Evolutionary conservation across 805 yeast genomes (phyloP).

Genomic region (Wickerhamiella shivajii): DNA sequence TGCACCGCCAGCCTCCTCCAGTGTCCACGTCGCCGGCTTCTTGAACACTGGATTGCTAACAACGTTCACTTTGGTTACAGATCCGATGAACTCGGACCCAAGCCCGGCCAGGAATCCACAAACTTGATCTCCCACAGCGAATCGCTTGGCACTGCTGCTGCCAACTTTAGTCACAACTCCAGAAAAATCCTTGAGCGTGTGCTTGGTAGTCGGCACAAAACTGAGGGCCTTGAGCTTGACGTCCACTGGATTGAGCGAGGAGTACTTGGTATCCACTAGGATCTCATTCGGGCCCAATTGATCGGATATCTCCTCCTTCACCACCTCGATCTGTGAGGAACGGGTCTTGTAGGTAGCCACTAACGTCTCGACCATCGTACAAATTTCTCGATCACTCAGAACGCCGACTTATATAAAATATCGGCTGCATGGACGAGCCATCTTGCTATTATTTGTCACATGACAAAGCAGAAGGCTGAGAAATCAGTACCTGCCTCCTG

Average conservation of each 20-base stretch:
- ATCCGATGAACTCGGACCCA: no score
- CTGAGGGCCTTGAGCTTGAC: constrained; percentile 29
- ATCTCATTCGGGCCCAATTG: constrained; percentile 31
- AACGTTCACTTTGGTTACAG: no score
- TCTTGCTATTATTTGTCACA: no score
- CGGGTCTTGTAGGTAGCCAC: constrained; percentile 5
- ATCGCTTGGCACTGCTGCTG: constrained; percentile 25
- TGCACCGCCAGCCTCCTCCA: constrained; percentile 48
- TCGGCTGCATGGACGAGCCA: no score
- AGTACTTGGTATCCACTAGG: constrained; percentile 44
- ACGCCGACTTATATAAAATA: no score
- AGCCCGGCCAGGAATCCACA: constrained; percentile 42
- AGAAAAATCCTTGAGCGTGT: constrained; percentile 45
- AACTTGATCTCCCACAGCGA: constrained; percentile 45
- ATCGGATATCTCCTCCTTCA: neutral
- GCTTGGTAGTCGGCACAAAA: constrained; percentile 2
- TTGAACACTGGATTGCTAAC: constrained; percentile 34
- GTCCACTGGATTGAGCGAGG: constrained; percentile 54
- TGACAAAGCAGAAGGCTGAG: no score
- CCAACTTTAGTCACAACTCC: constrained; percentile 51
- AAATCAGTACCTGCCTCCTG: no score
- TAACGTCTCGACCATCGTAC: no score
- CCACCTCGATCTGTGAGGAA: constrained; percentile 1
- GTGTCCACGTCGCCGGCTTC: constrained; percentile 34
- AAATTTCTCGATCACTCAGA: no score